Percentiles rank a stretch among this genome's conserved stretches.
These are phyloP conservation scores for Komagataella phaffii DNA, from an alignment of 805 yeast genomes.

Conservation along the genomic window DNA sequence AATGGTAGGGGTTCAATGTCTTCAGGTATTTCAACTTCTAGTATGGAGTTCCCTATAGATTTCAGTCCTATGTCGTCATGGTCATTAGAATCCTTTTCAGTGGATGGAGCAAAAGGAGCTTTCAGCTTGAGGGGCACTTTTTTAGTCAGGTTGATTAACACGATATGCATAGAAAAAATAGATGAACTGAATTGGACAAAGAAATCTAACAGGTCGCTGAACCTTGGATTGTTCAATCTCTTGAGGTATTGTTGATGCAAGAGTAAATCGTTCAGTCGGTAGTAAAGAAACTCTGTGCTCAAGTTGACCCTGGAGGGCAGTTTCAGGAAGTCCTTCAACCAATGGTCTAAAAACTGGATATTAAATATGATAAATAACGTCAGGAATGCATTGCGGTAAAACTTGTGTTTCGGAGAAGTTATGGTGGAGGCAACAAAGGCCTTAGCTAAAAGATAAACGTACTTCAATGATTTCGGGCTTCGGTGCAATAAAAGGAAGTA, in stretches of 20 bases:
- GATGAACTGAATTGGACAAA: conserved; percentile 14
- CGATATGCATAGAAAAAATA: conserved; percentile 15
- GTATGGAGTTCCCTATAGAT: background rate
- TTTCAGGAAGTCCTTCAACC: background rate
- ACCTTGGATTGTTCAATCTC: background rate
- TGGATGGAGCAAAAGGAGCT: background rate
- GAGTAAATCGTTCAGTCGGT: background rate
- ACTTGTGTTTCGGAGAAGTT: conserved; percentile 15
- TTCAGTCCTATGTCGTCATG: background rate
- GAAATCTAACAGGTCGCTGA: conserved; percentile 8
- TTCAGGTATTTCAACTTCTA: background rate
- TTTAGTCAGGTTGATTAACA: conserved; percentile 16
- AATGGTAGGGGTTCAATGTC: background rate
- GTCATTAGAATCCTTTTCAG: background rate
- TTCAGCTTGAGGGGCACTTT: background rate
- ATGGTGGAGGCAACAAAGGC: conserved; percentile 19
- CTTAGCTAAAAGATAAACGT: conserved; percentile 16
- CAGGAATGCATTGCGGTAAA: conserved; percentile 14
- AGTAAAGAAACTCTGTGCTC: background rate
- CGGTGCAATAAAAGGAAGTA: background rate
- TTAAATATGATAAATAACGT: conserved; percentile 8
- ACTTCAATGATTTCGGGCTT: conserved; percentile 8
- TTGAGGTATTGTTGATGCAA: background rate
- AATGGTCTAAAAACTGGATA: background rate
- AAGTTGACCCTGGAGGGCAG: background rate